A percentile compares a stretch with the other conserved stretches of the same genome.
phyloP scores from a whole-genome alignment of 768 basidiomycete genomes.

The Pleurotus tuoliensis region DNA sequence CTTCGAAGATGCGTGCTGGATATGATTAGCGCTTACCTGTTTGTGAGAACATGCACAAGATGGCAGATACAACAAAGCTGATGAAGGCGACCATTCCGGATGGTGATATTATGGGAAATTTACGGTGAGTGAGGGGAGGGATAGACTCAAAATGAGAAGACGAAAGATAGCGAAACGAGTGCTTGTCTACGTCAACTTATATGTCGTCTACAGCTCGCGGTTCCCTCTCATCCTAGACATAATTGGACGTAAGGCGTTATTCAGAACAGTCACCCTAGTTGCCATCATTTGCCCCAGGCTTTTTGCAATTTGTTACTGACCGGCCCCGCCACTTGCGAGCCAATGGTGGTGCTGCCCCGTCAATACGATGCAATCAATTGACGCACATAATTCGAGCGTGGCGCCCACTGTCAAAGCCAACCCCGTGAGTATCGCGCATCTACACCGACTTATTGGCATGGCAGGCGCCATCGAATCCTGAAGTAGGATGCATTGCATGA shows the following conservation, averaged over 20 bases:
- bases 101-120: neutral
- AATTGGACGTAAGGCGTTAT: neutral
- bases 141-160: neutral
- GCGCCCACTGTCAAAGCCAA: neutral
- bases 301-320: too few relatives aligned
- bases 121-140: neutral
- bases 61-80: neutral
- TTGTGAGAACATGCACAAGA: neutral
- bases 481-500: too few relatives aligned
- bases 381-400: neutral
- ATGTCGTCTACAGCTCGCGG: neutral
- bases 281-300: neutral
- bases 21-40: neutral
- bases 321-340: too few relatives aligned
- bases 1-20: neutral
- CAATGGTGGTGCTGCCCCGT: neutral
- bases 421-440: neutral
- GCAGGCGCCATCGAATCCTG: neutral
- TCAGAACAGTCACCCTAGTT: neutral
- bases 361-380: neutral
- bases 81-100: constrained; percentile 4
- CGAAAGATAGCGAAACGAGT: neutral
- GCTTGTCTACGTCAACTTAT: neutral
- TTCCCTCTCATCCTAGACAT: neutral
- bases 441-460: neutral